Base-by-base conservation (phyloP, 2,329 filamentous ascomycete genomes). In the Beauveria sp. region DNA sequence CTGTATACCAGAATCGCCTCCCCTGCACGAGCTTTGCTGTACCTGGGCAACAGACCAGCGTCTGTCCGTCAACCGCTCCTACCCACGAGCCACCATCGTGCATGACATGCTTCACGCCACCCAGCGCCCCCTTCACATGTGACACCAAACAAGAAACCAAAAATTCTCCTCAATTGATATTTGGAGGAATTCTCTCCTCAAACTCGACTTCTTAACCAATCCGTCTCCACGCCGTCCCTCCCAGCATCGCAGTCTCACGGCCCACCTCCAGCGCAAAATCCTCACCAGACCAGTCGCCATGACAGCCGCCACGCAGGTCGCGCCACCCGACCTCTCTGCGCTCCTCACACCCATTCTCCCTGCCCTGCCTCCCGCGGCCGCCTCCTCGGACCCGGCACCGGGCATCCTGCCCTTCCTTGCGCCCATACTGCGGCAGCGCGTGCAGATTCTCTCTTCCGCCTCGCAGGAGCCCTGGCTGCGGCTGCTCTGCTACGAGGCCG, bases 391-490 rank as follows among this genome's bases (percentile, higher is more conserved):
- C 62, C 84, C 85, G 1, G 78, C 85, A 14, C 75, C 78, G 34
- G 79, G 78, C 20, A 74, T 87, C 51, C 73, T 88, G 5, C 83
- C 84, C 28, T 77, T 84, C 22, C 80, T 89, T 59, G 84, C 86
- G 2, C 86, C 86, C 28, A 87, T 88, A 61, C 78, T 88, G 40
- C 80, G 85, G 48, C 85, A 88, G 69, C 78, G 86, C 62, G 83
- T 88, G 46, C 83, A 86, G 66, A 77, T 91, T 58, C 78, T 93
- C 62, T 83, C 86, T 1, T 76, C 80, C 1, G 74, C 80, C 54
- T 80, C 77, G 68, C 75, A 74, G n/a, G 84, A 87, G 41, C 84
- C 87, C 57, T 93, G 90, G 89, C 81, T 93, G 18, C 80, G 84
- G 1, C 78, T 92, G 37, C 79, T 93, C 26, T 88, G 84, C 69